These are phyloP conservation scores for Leishmania braziliensis DNA, from an alignment of 208 protist genomes.

Conservation along the genomic window DNA sequence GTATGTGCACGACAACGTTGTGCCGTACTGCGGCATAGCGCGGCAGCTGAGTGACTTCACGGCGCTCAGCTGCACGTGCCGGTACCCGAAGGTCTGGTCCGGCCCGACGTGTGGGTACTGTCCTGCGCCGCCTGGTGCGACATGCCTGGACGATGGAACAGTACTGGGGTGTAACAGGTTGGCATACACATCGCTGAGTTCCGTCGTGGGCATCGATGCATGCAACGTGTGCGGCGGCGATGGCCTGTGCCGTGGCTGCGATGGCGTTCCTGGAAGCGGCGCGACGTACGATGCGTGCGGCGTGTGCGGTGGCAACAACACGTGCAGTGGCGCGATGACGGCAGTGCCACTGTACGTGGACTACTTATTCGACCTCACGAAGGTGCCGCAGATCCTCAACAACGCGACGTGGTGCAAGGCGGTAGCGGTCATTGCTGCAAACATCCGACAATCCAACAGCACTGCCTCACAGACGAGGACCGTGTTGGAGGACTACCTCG, in stretches of 20 bases:
- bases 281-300: slow-evolving; percentile 45
- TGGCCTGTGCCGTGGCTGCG: slow-evolving; percentile 52
- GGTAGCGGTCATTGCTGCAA: slow-evolving; percentile 5
- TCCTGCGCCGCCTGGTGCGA: slow-evolving; percentile 34
- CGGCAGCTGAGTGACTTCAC: background rate
- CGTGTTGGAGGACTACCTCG: slow-evolving; percentile 44
- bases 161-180: slow-evolving; percentile 46
- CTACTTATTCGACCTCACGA: slow-evolving; percentile 39
- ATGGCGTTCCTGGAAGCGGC: slow-evolving; percentile 47
- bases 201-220: slow-evolving; percentile 26
- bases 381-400: slow-evolving; percentile 5
- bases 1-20: background rate
- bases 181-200: background rate
- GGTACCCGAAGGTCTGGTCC: slow-evolving; percentile 29
- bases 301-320: slow-evolving; percentile 59
- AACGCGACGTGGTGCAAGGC: slow-evolving; percentile 12
- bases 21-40: slow-evolving; percentile 8
- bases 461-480: slow-evolving; percentile 1
- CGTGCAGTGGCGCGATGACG: slow-evolving; percentile 12
- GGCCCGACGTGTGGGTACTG: slow-evolving; percentile 34
- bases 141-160: slow-evolving; percentile 21
- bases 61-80: slow-evolving; percentile 23
- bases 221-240: slow-evolving; percentile 63
- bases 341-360: slow-evolving; percentile 31
- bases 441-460: slow-evolving; percentile 6